Base-by-base conservation (phyloP, 106 monocot genomes). In the Dendrobium catenatum region DNA sequence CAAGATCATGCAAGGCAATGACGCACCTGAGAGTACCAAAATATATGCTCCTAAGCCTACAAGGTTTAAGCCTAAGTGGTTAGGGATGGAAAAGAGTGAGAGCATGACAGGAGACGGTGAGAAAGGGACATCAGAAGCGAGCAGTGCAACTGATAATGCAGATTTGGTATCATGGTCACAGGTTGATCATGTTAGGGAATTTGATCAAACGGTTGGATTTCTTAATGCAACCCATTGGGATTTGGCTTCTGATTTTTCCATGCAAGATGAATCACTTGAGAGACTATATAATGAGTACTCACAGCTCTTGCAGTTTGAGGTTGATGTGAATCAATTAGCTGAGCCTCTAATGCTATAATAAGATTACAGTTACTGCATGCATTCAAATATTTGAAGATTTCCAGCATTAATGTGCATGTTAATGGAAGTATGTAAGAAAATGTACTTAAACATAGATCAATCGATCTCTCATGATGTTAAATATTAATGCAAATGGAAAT, bases 11-110 rank as follows among this genome's bases (percentile, higher is more conserved):
- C 26, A 54, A 1, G 9, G 5, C 19, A 20, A 40, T 11, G 33
- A 2, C 13, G 51, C 51, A 3, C 16, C 3, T 6, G 79, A 79
- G 16, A 40, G 27, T 1, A 11, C 22, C 11, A 74, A 29, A 83
- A 42, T 86, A 42, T 31, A 79, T 29, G 49, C 42, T 17, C 86
- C 86, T 4, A 86, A 86, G 16, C 86, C 86, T 8, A 76, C 55
- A 66, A 79, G 86, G 42, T 20, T 86, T 4, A 26, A 33, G 37
- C 46, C 79, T 8, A 13, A 33, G 42, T 19, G 40, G 44, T 19
- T 37, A 9, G 9, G 1, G 18, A 73, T 31, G 22, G 46, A 61
- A 0, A 6, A 78, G 75, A 15, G 29, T 61, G 61, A 41, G 6
- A 72, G 42, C 43, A 3, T 15, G 10, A 24, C 33, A n/a, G 31